These are phyloP conservation scores for Chenopodium formosanum DNA, from an alignment of 148 eudicot species.

Conservation along the genomic window DNA sequence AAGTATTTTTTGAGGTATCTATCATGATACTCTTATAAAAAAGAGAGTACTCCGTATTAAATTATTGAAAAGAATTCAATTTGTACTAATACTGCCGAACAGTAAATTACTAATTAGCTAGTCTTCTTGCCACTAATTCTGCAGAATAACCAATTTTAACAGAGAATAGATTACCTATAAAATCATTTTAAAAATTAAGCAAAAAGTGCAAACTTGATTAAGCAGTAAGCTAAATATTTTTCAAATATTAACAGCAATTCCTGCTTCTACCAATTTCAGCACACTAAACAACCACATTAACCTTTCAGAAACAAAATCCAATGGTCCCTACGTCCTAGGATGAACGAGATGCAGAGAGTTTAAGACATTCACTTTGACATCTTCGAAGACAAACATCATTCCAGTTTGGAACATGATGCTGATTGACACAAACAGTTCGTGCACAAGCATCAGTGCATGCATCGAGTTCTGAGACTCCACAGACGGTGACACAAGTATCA, in stretches of 20 bases:
- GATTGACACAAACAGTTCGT: constrained; percentile 61
- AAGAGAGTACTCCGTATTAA: too few relatives aligned
- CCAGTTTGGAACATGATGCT: constrained; percentile 72
- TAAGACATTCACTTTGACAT: constrained; percentile 59
- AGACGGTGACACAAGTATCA: constrained; percentile 63
- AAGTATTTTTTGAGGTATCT: too few relatives aligned
- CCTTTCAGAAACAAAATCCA: background rate
- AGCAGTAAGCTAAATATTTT: background rate
- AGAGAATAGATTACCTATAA: too few relatives aligned
- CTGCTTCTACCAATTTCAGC: background rate
- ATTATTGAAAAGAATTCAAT: too few relatives aligned
- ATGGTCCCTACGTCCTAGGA: constrained; percentile 22
- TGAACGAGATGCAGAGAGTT: constrained; percentile 43
- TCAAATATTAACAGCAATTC: constrained; percentile 1
- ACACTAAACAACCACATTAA: background rate
- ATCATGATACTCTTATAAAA: too few relatives aligned
- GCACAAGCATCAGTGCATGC: constrained; percentile 70
- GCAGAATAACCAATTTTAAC: background rate
- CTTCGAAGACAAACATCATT: constrained; percentile 57
- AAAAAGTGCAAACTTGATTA: too few relatives aligned
- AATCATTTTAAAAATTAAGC: too few relatives aligned
- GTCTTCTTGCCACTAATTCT: background rate
- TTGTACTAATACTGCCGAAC: too few relatives aligned
- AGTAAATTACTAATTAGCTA: too few relatives aligned
- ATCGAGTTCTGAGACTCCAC: constrained; percentile 65